These are phyloP conservation scores for Rhipidocladum racemiflorum DNA, from an alignment of 176 grass and related monocot genomes.

Conservation along the genomic window DNA sequence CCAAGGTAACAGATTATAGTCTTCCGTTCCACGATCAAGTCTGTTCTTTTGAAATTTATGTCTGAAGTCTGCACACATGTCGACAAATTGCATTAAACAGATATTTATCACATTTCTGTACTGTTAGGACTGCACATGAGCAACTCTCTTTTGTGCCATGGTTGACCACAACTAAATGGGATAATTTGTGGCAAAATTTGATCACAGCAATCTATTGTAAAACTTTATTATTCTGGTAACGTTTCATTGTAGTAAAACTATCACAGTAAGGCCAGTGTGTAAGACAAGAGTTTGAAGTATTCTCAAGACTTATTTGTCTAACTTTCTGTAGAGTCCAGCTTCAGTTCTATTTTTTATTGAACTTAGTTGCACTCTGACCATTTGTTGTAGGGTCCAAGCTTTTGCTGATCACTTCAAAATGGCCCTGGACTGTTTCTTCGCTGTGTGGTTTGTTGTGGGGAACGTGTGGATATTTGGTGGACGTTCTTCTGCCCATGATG, in stretches of 20 bases:
- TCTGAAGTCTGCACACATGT: background rate
- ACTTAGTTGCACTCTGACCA: background rate
- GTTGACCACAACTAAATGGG: background rate
- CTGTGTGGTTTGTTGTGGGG: slow-evolving; percentile 98
- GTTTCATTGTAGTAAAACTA: background rate
- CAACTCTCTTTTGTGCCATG: background rate
- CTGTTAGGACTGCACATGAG: background rate
- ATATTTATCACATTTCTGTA: background rate
- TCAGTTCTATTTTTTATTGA: background rate
- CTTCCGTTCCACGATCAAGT: background rate
- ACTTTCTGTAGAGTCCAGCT: background rate
- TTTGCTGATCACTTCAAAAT: slow-evolving; percentile 89
- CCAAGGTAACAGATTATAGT: slow-evolving; percentile 53
- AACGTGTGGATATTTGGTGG: slow-evolving; percentile 97
- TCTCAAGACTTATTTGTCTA: background rate
- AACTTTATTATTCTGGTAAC: slow-evolving; percentile 2
- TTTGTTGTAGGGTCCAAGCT: slow-evolving; percentile 61
- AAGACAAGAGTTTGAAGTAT: slow-evolving; percentile 3
- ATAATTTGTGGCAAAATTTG: background rate
- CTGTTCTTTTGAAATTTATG: background rate
- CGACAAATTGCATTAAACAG: background rate
- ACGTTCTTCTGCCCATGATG: slow-evolving; percentile 66
- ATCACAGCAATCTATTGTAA: slow-evolving; percentile 3
- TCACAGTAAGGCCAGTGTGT: background rate
- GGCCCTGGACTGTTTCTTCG: slow-evolving; percentile 92